Evolutionary conservation across 345 rosid genomes (phyloP), one percentile per base, ranked within the genome.

Genomic region (Rubroshorea leprosula): DNA sequence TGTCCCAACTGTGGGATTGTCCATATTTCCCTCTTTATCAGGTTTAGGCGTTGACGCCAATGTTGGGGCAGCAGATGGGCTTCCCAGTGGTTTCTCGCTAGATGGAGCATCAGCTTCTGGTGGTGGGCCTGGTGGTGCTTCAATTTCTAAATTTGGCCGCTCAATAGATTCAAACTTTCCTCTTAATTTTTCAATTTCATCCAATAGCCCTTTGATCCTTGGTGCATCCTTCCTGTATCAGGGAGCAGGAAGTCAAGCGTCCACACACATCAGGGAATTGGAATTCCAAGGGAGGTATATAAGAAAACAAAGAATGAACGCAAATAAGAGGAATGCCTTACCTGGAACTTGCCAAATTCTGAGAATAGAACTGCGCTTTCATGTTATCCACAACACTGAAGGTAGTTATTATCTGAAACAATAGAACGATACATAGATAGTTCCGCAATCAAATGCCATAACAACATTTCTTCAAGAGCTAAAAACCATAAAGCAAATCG

Each of bases 351-450:
- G 78, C 67, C 59, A 68, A 76, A 12, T 59, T 78, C 58, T 69
- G 83, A 66, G 80, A 68, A 65, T 83, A 80, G 61, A 93, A 83
- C 46, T 82, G 94, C 72, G 83, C 91, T 65, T 80, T 89, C 86
- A 93, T 80, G 75, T 76, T 85, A 76, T 85, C 99, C 64, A 86
- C 97, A 21, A 93, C 84, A 68, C 96, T 83, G 78, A 93, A 93
- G 61, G 94, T 85, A 13, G 97, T 78, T 63, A 89, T 69, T 68
- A 93, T 89, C 99, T 92, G 81, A 56, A 64, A 63, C 31, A 65
- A 10, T 48, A 41, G 23, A 67, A 56, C 49, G 14, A 62, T 48
- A 19, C 19, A 43, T 23, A 23, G 26, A 25, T 12, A 44, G 29
- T 31, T 56, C 51, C 11, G 49, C 15, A 60, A 46, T 18, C 26